Base-by-base conservation (phyloP, 1,284 basidiomycete genomes). In the Sanghuangporus sanghuang region DNA sequence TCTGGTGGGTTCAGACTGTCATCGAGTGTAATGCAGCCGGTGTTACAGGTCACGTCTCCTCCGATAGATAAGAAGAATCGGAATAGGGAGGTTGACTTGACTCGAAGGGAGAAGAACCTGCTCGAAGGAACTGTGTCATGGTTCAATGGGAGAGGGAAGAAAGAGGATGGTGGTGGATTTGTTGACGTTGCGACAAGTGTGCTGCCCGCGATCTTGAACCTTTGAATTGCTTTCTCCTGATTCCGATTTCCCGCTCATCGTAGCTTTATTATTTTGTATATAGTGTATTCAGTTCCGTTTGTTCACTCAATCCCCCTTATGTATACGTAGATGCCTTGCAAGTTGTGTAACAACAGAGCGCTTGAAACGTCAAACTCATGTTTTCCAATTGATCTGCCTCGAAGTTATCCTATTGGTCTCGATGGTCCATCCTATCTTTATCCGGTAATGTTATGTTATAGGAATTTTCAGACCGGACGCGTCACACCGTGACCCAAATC, bases 1-100 rank as follows among this genome's bases (percentile, higher is more conserved):
- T 67, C 67, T 55, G 68, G 68, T 14, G 48, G 52, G 21, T 63
- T 63, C 44, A 42, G 14, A 12, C 59, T 64, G 8, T 21, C 36
- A 8, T 55, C 62, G 7, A 59, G 57, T 6, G 48, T 40, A 18
- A 46, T 50, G 12, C 14, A 6, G 8, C 50, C 42, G 18, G 38
- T 21, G 9, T 48, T 53, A 12, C 49, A 9, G 42, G 39, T 40
- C 36, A 46, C 38, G 3, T 18, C 7, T n/a, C 9, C 6, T 14
- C 38, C 9, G 4, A 21, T 42, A 8, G 60, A 55, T 8, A 50
- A 57, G 11, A 23, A 32, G 18, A 57, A 57, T 6, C 39, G 64
- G 3, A 32, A 38, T 27, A 42, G 64, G 6, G 35, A 48, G 11
- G 57, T 66, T 6, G 9, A 38, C 3, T 14, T 54, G 23, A 48